phyloP scores from a whole-genome alignment of 306 rosid genomes.

The Prunus dulcis region DNA sequence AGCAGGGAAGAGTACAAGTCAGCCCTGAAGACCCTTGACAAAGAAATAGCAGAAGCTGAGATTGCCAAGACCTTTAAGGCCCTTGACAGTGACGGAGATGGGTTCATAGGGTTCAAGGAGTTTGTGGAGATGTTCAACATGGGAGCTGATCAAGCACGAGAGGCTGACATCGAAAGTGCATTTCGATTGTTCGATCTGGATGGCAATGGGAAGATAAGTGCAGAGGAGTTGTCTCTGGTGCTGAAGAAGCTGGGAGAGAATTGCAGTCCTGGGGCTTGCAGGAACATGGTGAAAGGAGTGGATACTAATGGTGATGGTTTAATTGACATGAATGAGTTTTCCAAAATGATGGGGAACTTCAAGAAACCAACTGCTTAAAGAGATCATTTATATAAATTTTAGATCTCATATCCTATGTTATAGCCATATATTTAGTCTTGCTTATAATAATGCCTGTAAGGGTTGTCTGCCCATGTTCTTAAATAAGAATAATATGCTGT shows the following conservation, averaged over 20 bases:
- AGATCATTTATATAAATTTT: not conserved
- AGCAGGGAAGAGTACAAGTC: conserved; percentile 64
- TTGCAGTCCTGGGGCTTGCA: conserved; percentile 52
- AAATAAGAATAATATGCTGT: not conserved
- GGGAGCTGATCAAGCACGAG: conserved; percentile 38
- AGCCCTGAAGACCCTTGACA: conserved; percentile 44
- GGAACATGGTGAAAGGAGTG: conserved; percentile 63
- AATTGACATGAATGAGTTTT: conserved; percentile 64
- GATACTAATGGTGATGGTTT: conserved; percentile 75
- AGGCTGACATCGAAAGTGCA: conserved; percentile 50
- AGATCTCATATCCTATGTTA: not conserved
- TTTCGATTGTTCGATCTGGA: conserved; percentile 68
- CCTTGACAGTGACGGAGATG: conserved; percentile 71
- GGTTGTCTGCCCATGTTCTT: not conserved
- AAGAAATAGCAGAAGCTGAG: conserved; percentile 39
- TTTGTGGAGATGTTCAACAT: conserved; percentile 50
- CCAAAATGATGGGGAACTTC: conserved; percentile 57
- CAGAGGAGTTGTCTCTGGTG: conserved; percentile 60
- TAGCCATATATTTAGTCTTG: not conserved
- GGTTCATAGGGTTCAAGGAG: conserved; percentile 62
- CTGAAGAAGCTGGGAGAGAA: conserved; percentile 60
- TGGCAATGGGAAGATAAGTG: conserved; percentile 80
- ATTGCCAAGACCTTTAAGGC: conserved; percentile 45
- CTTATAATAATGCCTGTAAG: not conserved
- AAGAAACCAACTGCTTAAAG: conserved; percentile 27